Evolutionary conservation across 768 basidiomycete genomes (phyloP).

Genomic region (Termitomyces sp.): DNA sequence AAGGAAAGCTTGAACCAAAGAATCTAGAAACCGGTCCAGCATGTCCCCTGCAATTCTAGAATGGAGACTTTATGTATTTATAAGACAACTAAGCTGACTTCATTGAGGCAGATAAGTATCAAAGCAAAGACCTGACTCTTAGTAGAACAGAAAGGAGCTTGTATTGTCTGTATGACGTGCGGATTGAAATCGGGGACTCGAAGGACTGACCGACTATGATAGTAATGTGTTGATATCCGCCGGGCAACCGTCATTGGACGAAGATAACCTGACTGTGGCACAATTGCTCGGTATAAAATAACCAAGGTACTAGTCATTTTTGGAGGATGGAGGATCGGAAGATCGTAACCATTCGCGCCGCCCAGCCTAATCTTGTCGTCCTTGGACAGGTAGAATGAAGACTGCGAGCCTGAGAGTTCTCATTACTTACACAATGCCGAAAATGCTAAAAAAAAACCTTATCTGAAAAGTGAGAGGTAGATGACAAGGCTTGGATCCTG

Average conservation of each 20-base stretch:
- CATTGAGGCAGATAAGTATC: no score
- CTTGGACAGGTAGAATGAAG: not conserved
- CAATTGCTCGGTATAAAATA: not conserved
- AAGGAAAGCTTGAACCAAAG: not conserved
- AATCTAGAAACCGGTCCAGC: not conserved
- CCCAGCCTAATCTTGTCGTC: not conserved
- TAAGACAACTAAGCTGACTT: not conserved
- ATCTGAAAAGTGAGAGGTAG: no score
- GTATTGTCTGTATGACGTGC: not conserved
- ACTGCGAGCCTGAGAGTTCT: not conserved
- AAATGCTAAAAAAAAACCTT: not conserved
- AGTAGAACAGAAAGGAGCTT: no score
- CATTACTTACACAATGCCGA: not conserved
- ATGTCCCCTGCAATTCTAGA: not conserved
- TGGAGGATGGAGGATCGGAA: not conserved
- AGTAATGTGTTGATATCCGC: not conserved
- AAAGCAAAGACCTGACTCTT: no score
- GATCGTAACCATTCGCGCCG: not conserved
- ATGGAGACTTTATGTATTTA: not conserved
- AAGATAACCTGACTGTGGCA: not conserved
- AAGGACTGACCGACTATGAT: not conserved
- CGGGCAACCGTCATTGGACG: not conserved
- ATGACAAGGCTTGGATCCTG: no score
- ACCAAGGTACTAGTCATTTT: not conserved
- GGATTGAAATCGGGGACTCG: not conserved